Evolutionary conservation across 148 eudicot genomes (phyloP).

Genomic region (Diospyros lotus): DNA sequence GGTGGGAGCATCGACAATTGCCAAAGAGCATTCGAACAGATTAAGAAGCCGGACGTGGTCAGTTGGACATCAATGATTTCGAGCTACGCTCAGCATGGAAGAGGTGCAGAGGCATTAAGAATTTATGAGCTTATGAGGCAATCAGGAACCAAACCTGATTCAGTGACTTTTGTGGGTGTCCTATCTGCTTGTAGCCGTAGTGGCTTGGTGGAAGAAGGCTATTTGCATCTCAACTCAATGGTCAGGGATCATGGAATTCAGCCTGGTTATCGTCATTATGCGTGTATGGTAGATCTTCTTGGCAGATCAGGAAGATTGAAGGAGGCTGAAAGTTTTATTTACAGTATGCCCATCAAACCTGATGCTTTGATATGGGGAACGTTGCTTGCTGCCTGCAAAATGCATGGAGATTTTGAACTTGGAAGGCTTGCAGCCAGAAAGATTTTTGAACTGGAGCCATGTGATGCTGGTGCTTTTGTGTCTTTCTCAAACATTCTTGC

Average conservation of each 20-base stretch:
- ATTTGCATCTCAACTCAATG: conserved; percentile 71
- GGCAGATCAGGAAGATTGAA: conserved; percentile 73
- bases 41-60: conserved; percentile 57
- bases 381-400: conserved; percentile 74
- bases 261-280: conserved; percentile 65
- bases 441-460: conserved; percentile 58
- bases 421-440: conserved; percentile 63
- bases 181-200: conserved; percentile 86
- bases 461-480: conserved; percentile 51
- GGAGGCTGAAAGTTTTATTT: conserved; percentile 68
- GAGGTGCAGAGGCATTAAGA: conserved; percentile 56
- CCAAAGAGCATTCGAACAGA: conserved; percentile 50
- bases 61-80: conserved; percentile 75
- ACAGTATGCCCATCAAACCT: conserved; percentile 60
- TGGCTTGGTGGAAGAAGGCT: conserved; percentile 82
- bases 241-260: conserved; percentile 50
- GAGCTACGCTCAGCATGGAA: conserved; percentile 78
- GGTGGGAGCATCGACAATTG: conserved; percentile 59
- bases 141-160: conserved; percentile 63
- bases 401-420: conserved; percentile 71
- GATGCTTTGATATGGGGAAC: conserved; percentile 72
- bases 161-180: conserved; percentile 83
- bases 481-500: conserved; percentile 73
- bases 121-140: conserved; percentile 57
- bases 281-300: conserved; percentile 88